Percentiles rank a stretch among this genome's conserved stretches.
Conservation (phyloP, 306 rosid species). For the Begonia peltatifolia region DNA sequence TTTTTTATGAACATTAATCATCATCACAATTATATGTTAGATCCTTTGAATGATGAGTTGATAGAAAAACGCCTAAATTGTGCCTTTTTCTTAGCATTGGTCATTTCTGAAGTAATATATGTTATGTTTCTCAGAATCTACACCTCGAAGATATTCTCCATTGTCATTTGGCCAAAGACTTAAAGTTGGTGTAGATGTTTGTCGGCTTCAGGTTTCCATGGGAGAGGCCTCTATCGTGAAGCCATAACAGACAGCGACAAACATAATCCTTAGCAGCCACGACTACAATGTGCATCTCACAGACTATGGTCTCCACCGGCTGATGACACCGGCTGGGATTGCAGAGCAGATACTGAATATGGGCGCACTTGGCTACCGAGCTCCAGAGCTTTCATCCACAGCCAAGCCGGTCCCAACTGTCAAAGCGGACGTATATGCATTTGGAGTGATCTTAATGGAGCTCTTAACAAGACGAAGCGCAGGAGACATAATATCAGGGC, state of each 20-base stretch:
- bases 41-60: too few species aligned
- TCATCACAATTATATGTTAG: too few species aligned
- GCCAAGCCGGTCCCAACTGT: constrained; percentile 65
- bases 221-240: constrained; percentile 86
- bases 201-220: constrained; percentile 92
- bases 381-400: constrained; percentile 71
- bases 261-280: constrained; percentile 48
- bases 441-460: constrained; percentile 93
- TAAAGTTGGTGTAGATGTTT: constrained; percentile 71
- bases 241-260: constrained; percentile 63
- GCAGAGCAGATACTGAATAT: constrained; percentile 86
- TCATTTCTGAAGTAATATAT: neutral
- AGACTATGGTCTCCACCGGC: constrained; percentile 88
- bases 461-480: constrained; percentile 85
- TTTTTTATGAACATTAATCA: constrained; percentile 2
- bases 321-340: constrained; percentile 79
- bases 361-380: constrained; percentile 92
- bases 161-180: constrained; percentile 71
- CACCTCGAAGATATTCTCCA: constrained; percentile 81
- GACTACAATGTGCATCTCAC: constrained; percentile 57
- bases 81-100: too few species aligned
- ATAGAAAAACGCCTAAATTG: too few species aligned
- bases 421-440: constrained; percentile 89
- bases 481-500: constrained; percentile 94
- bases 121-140: constrained; percentile 35